Evolutionary conservation across 371 early-diverging fungal species (phyloP).

Genomic region (Syncephalastrum sp.): DNA sequence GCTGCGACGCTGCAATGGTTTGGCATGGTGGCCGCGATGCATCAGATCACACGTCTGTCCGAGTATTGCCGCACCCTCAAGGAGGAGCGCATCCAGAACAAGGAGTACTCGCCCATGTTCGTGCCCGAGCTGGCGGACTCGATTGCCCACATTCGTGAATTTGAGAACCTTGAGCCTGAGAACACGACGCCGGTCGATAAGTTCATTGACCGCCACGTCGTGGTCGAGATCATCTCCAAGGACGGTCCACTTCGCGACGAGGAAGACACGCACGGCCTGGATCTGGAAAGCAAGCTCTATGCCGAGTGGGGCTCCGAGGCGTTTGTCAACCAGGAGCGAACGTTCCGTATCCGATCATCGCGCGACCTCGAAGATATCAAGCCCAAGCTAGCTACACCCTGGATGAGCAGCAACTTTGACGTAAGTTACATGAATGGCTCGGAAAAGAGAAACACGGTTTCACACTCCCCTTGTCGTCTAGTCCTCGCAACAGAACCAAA

Average conservation of each 20-base stretch:
- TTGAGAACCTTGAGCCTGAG: slow-evolving; percentile 30
- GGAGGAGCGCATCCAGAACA: slow-evolving; percentile 26
- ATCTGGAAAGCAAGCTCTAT: slow-evolving; percentile 42
- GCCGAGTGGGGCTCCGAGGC: slow-evolving; percentile 39
- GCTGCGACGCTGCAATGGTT: slow-evolving; percentile 59
- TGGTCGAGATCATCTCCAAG: slow-evolving; percentile 41
- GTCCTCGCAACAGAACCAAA: slow-evolving; percentile 18
- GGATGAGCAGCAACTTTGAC: slow-evolving; percentile 27
- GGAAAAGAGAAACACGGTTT: background rate
- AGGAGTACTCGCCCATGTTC: slow-evolving; percentile 39
- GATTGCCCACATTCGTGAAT: slow-evolving; percentile 6
- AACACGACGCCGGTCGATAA: slow-evolving; percentile 22
- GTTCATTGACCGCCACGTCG: slow-evolving; percentile 32
- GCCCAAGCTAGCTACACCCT: slow-evolving; percentile 43
- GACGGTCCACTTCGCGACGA: slow-evolving; percentile 43
- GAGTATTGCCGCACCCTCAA: slow-evolving; percentile 32
- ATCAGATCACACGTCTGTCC: slow-evolving; percentile 30
- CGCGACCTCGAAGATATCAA: slow-evolving; percentile 47
- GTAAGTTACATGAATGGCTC: slow-evolving; percentile 12
- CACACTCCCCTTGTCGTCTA: slow-evolving; percentile 5
- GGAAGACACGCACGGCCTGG: slow-evolving; percentile 46
- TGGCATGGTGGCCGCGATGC: slow-evolving; percentile 34
- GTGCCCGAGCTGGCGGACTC: slow-evolving; percentile 15
- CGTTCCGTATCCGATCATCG: slow-evolving; percentile 46
- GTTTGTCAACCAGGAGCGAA: slow-evolving; percentile 35